Evolutionary conservation across 2,329 filamentous ascomycete genomes (phyloP), one percentile per base, ranked within the genome.

Genomic region (Xenoacremonium recifei): DNA sequence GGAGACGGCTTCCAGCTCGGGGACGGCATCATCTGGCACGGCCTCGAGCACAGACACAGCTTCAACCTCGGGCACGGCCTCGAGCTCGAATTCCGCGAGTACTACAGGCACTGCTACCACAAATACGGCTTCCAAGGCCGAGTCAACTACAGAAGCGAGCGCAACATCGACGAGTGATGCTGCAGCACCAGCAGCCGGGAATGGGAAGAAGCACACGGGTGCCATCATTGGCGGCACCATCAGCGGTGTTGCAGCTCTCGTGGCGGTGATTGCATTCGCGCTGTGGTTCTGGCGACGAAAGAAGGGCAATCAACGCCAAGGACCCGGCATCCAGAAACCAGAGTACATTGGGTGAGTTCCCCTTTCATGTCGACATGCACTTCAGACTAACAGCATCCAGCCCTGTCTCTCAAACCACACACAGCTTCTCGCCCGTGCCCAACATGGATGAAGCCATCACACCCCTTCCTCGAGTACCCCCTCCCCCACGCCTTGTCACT

Each of bases 151-250:
- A 5, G 42, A 36, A 18, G 48, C 53, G 21, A 49, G 44, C 16
- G 37, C 51, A 5, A 53, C 51, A 11, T 35, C 54, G n/a, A 53
- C 50, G 5, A 37, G 37, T 12, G 54, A 59, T 11, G 48, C 54
- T 15, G 57, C 66, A 4, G 62, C 63, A 3, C 54, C 57, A 29
- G 51, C 53, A 6, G 46, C 57, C n/a, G 47, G 55, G 16, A 51
- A 55, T n/a, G 48, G 44, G 15, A 54, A 65, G 30, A 63, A 62
- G n/a, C 54, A 56, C 35, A 70, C 68, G 0, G 75, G 73, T 2
- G 72, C 72, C 29, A 77, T 81, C 23, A 68, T 80, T 3, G 78
- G 78, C 19, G 77, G 75, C 11, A 70, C 69, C 13, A 66, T 82
- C 30, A 71, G 73, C n/a, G 75, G 73, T 13, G 62, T 77, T 1